Base-by-base conservation (phyloP, 2,329 filamentous ascomycete genomes). In the Didymella pinodella region DNA sequence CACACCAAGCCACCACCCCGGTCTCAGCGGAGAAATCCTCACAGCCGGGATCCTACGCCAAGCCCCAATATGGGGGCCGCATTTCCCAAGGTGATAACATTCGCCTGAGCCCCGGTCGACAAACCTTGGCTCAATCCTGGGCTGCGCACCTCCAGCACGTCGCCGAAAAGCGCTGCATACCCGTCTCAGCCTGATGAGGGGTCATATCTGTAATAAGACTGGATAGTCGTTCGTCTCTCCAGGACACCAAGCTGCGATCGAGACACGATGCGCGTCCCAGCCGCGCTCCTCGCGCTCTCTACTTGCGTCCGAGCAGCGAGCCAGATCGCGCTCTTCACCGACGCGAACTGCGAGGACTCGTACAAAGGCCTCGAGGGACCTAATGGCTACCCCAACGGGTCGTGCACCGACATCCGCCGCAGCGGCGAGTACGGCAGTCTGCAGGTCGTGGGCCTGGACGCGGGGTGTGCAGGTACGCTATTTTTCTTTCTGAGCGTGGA, bases 321-420 rank as follows among this genome's bases (percentile, higher is more conserved):
- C n/a, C 48, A 51, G 3, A 44, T 58, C 36, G 26, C 55, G 10
- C 43, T 53, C 10, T 58, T 58, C 44, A 53, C 48, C n/a, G 55
- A 58, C 55, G 0, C 20, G 0, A 25, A 48, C n/a, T 58, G 55
- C 18, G 43, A 40, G 8, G 55, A 52, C 25, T 44, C 36, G n/a
- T 52, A 34, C 48, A 48, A 53, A 16, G 49, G 44, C 11, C 40
- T 58, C 20, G 49, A 53, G 6, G 55, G 55, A 12, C 55, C 55
- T 1, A 58, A 58, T 11, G 55, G 55, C 7, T 58, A 52, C 28
- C 55, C 55, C 2, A 58, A 58, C 8, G 55, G 55, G 1, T 48
- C 31, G 3, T 58, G 55, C 36, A 58, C 55, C 16, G 55, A 58
- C 22, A 26, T 58, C 0, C 44, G 55, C 11, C 48, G 55, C 29